A percentile compares a stretch with the other conserved stretches of the same genome.
Evolutionary conservation across 129 eudicot genomes (phyloP).

Genomic region (Artemisia annua): DNA sequence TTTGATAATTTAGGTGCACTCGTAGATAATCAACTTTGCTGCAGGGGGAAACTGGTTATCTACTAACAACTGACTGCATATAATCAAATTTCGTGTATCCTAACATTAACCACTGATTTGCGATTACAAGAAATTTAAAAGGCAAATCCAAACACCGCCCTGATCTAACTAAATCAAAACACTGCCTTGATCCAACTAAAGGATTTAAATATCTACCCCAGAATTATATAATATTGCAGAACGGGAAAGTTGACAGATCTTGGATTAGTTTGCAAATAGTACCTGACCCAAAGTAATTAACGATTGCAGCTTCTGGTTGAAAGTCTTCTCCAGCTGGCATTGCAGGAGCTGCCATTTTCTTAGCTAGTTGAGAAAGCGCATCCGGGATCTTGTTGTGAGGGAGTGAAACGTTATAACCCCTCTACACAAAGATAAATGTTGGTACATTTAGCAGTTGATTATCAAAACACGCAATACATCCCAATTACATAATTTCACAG

Average conservation of each 20-base stretch:
- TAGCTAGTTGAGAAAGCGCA: constrained; percentile 71
- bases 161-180: constrained; percentile 1
- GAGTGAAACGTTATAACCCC: constrained; percentile 72
- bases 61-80: background rate
- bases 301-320: constrained; percentile 91
- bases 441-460: background rate
- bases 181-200: background rate
- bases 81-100: too few species aligned
- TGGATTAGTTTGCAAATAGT: constrained; percentile 12
- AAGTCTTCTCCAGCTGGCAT: constrained; percentile 74
- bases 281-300: constrained; percentile 91
- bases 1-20: background rate
- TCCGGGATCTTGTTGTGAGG: constrained; percentile 89
- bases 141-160: too few species aligned
- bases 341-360: constrained; percentile 76
- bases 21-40: background rate
- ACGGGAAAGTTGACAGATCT: background rate
- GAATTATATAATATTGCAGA: too few species aligned
- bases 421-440: constrained; percentile 41
- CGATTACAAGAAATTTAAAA: too few species aligned
- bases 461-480: background rate
- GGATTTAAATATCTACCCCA: background rate
- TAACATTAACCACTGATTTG: too few species aligned
- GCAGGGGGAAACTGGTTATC: too few species aligned
- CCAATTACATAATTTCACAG: background rate